Evolutionary conservation across 2,329 filamentous ascomycete genomes (phyloP).

Genomic region (Cryoendolithus antarcticus): DNA sequence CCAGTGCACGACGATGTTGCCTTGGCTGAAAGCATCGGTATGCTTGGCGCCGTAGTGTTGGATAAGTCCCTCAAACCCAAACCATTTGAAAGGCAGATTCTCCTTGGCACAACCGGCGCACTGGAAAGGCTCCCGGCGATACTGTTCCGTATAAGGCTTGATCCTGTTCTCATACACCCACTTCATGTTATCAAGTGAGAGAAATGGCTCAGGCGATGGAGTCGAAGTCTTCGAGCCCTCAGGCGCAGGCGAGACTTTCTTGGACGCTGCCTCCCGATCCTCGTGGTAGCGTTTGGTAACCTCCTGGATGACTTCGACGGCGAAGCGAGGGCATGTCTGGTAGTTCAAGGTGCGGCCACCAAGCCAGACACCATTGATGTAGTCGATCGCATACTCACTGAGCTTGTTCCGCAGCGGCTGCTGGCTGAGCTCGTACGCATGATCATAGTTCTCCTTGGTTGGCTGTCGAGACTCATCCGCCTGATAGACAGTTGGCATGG

Average conservation of each 20-base stretch:
- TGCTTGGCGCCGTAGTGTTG: constrained; percentile 80
- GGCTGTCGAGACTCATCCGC: constrained; percentile 38
- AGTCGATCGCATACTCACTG: constrained; percentile 55
- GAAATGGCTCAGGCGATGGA: constrained; percentile 18
- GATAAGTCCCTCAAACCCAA: constrained; percentile 65
- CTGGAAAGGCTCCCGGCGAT: constrained; percentile 61
- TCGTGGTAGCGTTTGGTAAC: constrained; percentile 42
- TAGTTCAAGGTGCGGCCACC: constrained; percentile 50
- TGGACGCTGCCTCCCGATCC: constrained; percentile 13
- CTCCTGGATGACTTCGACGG: constrained; percentile 53
- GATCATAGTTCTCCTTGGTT: constrained; percentile 49
- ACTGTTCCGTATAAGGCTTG: constrained; percentile 53
- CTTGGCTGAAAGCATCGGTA: constrained; percentile 55
- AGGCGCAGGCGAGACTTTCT: constrained; percentile 6
- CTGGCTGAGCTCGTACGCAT: constrained; percentile 60
- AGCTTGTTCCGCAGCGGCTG: constrained; percentile 54
- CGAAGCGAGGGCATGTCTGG: constrained; percentile 55
- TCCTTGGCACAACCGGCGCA: constrained; percentile 54
- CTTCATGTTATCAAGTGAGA: constrained; percentile 76
- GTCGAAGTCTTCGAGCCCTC: constrained; percentile 8
- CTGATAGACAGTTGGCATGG: constrained; percentile 34
- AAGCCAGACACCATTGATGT: constrained; percentile 54
- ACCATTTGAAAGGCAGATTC: constrained; percentile 47
- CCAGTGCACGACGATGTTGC: constrained; percentile 66
- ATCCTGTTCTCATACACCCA: constrained; percentile 72